Percentiles rank a stretch among this genome's conserved stretches.
These are phyloP conservation scores for Hibiscus trionum DNA, from an alignment of 345 rosid species.

Conservation along the genomic window DNA sequence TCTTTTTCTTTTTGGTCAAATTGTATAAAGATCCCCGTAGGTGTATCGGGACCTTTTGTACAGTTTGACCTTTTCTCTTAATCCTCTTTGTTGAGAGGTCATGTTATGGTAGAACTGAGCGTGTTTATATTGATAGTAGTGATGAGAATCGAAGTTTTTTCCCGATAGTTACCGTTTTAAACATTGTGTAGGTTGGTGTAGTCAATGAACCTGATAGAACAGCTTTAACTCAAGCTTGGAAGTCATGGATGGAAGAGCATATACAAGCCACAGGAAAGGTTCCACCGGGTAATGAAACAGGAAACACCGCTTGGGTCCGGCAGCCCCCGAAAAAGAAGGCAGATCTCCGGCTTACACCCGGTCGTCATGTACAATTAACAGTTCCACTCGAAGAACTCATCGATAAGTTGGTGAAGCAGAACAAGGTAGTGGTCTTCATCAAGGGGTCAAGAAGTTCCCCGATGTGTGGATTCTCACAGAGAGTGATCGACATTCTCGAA, in stretches of 20 bases:
- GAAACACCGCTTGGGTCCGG: constrained; percentile 70
- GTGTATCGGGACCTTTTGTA: too few species aligned
- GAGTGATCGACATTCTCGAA: constrained; percentile 73
- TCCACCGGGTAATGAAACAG: constrained; percentile 82
- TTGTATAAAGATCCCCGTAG: too few species aligned
- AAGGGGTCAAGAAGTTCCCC: constrained; percentile 93
- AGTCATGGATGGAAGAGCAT: constrained; percentile 50
- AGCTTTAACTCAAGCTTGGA: constrained; percentile 76
- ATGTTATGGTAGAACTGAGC: background rate
- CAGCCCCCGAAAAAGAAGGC: constrained; percentile 62
- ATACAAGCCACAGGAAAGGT: constrained; percentile 65
- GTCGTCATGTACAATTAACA: constrained; percentile 68
- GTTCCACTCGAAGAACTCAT: constrained; percentile 66
- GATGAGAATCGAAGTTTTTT: background rate
- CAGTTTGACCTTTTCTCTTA: constrained; percentile 21
- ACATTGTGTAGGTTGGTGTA: constrained; percentile 47
- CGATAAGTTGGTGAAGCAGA: constrained; percentile 71
- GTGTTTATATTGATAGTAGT: background rate
- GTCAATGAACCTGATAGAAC: constrained; percentile 69
- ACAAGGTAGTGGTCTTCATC: constrained; percentile 82
- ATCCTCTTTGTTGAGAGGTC: background rate
- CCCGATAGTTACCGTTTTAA: background rate
- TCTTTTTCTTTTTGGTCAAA: background rate
- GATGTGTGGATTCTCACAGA: constrained; percentile 83
- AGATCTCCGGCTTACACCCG: constrained; percentile 86